Percentiles rank a stretch among this genome's conserved stretches.
phyloP scores from a whole-genome alignment of 1,139 yeast species.

The Geotrichum citri-aurantii region DNA sequence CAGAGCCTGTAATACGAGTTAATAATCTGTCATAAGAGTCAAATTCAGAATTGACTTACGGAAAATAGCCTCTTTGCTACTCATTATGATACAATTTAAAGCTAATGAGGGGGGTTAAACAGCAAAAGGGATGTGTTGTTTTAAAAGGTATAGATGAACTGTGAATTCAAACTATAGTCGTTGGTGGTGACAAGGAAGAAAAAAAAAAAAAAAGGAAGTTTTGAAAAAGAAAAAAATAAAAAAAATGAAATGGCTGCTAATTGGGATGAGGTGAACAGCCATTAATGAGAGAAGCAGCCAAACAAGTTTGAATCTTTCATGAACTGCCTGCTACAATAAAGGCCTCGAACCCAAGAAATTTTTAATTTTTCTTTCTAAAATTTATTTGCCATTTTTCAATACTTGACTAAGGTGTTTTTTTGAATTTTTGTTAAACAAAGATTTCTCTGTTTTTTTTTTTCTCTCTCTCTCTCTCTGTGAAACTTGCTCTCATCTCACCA shows the following conservation, averaged over 20 bases:
- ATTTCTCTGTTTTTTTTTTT: not conserved
- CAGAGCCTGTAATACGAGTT: constrained; percentile 48
- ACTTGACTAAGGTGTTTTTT: not conserved
- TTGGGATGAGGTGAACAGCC: not conserved
- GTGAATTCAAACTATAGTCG: not conserved
- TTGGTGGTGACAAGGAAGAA: not conserved
- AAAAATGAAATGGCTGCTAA: not conserved
- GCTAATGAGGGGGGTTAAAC: not conserved
- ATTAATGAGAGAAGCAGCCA: not conserved
- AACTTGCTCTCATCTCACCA: no score
- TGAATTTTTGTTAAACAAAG: not conserved
- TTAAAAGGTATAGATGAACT: not conserved
- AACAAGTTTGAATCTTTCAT: not conserved
- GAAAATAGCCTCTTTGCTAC: constrained; percentile 23
- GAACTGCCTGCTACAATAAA: not conserved
- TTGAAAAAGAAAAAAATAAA: not conserved
- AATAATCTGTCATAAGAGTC: not conserved
- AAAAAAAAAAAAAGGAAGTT: not conserved
- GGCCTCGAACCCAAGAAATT: not conserved
- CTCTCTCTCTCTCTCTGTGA: not conserved
- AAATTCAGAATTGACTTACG: constrained; percentile 19
- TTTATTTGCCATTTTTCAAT: no score
- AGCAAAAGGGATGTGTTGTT: not conserved
- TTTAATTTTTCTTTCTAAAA: not conserved
- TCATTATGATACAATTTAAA: constrained; percentile 8